Conservation (phyloP, 2,329 filamentous ascomycete genomes). For the Alternaria solani region DNA sequence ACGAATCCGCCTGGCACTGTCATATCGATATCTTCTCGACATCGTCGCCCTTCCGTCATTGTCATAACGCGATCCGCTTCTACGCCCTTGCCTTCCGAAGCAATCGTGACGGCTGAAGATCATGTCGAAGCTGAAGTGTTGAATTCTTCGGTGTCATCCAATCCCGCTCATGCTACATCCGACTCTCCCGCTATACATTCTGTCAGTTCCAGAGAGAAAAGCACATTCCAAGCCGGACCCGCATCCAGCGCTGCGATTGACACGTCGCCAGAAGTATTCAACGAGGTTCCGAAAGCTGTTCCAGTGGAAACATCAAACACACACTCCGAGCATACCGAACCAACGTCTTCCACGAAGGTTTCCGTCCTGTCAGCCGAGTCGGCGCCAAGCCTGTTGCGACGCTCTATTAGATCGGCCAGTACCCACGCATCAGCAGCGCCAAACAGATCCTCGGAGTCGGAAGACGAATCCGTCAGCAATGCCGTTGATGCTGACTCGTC, state of each 20-base stretch:
- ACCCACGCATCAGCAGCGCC: neutral
- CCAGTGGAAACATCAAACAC: neutral
- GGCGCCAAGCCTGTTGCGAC: neutral
- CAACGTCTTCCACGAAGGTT: too few relatives aligned
- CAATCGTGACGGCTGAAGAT: neutral
- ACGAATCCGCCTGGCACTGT: neutral
- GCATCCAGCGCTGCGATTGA: rapidly evolving
- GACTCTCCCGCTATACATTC: neutral
- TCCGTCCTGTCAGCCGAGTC: neutral
- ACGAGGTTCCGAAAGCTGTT: neutral
- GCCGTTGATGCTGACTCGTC: neutral
- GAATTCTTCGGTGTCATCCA: neutral
- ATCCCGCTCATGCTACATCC: neutral
- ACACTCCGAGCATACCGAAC: neutral
- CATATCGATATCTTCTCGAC: neutral
- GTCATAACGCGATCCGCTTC: neutral
- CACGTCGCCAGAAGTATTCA: neutral
- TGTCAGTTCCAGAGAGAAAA: neutral
- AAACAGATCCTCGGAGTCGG: neutral
- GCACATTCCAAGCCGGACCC: neutral
- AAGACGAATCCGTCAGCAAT: neutral
- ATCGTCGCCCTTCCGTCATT: neutral
- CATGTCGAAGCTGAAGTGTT: neutral
- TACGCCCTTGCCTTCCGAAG: neutral
- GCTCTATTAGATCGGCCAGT: neutral